These are phyloP conservation scores for Xylaria cubensis DNA, from an alignment of 495 filamentous ascomycete species.

Conservation along the genomic window DNA sequence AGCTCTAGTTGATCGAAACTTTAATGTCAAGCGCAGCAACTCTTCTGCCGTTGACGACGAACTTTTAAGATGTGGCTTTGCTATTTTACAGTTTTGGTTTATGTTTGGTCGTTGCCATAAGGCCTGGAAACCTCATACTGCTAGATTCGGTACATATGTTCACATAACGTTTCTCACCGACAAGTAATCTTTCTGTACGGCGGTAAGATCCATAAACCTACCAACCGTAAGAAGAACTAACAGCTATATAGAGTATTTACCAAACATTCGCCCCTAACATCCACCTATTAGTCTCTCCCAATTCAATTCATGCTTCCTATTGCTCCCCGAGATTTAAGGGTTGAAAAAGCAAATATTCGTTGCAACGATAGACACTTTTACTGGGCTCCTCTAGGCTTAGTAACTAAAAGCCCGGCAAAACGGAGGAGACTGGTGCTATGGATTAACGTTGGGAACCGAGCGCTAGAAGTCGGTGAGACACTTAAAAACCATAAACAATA, in stretches of 20 bases:
- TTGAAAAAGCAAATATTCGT: not conserved
- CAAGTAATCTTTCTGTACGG: no score
- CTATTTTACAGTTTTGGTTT: not conserved
- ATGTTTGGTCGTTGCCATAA: not conserved
- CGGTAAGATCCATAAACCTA: not conserved
- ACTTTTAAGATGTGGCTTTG: not conserved
- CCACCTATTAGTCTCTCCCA: not conserved
- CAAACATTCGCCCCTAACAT: not conserved
- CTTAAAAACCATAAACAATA: no score
- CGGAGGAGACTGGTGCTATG: constrained; percentile 3
- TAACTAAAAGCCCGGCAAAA: not conserved
- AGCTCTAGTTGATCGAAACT: not conserved
- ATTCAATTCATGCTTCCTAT: no score
- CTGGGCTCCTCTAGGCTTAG: not conserved
- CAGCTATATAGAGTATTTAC: no score
- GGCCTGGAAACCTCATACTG: no score
- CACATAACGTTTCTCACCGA: no score
- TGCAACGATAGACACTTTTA: not conserved
- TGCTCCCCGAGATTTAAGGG: not conserved
- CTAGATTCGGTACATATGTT: no score
- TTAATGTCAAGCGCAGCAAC: not conserved
- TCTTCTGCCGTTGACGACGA: not conserved
- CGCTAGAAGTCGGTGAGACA: not conserved
- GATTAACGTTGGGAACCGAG: constrained; percentile 3
- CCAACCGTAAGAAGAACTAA: no score